Percentiles rank a stretch among this genome's conserved stretches.
Conservation (phyloP, 192 early-diverging fungal species). For the Piromyces sp. region DNA sequence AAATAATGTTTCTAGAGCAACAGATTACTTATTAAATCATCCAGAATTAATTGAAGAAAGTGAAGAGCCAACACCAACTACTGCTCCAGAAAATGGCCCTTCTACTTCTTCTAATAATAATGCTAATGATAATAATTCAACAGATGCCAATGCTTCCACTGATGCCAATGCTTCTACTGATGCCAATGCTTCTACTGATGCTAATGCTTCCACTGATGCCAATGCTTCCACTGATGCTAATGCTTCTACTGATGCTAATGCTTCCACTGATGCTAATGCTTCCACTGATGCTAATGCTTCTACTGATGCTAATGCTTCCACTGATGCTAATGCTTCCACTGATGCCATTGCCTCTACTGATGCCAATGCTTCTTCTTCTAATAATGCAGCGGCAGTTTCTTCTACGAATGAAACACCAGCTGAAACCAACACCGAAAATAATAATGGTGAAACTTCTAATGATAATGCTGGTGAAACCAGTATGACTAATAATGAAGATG, state of each 20-base stretch:
- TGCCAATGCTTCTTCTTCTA: slow-evolving; percentile 9
- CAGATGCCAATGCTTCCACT: not conserved
- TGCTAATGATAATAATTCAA: not conserved
- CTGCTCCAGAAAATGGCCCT: slow-evolving; percentile 1
- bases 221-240: slow-evolving; percentile 13
- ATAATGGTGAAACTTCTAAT: not conserved
- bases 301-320: not conserved
- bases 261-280: too few species aligned
- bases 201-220: slow-evolving; percentile 12
- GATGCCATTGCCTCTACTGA: too few species aligned
- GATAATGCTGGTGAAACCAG: not conserved
- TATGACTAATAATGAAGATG: not conserved
- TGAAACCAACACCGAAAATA: too few species aligned
- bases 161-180: not conserved
- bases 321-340: slow-evolving; percentile 8
- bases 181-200: too few species aligned
- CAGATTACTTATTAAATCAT: slow-evolving; percentile 67
- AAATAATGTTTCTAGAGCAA: slow-evolving; percentile 63
- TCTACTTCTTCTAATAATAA: not conserved
- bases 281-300: too few species aligned
- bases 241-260: too few species aligned
- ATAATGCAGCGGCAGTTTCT: too few species aligned
- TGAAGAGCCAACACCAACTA: slow-evolving; percentile 1
- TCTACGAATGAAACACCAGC: too few species aligned
- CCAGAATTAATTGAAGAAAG: slow-evolving; percentile 24